Conservation (phyloP, 2,329 filamentous ascomycete genomes). For the Xylariomycetidae sp. region DNA sequence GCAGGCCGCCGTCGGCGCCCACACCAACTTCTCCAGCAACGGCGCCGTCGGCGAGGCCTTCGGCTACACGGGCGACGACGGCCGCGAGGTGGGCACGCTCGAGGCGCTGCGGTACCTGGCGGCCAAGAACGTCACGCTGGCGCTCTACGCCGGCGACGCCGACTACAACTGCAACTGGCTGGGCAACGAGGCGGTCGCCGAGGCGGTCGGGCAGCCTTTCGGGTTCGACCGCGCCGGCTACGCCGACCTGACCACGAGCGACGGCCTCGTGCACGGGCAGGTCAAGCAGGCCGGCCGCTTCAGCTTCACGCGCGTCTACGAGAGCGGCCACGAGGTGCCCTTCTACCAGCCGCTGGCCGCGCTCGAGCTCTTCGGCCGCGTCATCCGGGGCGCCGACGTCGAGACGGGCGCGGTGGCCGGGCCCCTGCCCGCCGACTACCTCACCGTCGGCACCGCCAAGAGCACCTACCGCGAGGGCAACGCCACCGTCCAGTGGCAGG, state of each 20-base stretch:
- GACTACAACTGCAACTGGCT: constrained; percentile 32
- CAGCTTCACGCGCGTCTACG: constrained; percentile 43
- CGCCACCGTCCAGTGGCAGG: constrained; percentile 28
- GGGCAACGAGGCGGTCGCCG: constrained; percentile 20
- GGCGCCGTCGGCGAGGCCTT: constrained; percentile 45
- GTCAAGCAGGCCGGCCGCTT: constrained; percentile 47
- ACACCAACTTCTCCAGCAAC: constrained; percentile 51
- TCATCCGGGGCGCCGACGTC: constrained; percentile 43
- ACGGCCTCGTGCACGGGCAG: constrained; percentile 45
- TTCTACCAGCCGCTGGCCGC: constrained; percentile 50
- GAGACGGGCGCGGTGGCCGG: constrained; percentile 35
- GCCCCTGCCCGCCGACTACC: constrained; percentile 19
- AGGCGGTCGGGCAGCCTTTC: constrained; percentile 32
- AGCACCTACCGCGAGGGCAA: constrained; percentile 43
- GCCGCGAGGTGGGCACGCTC: constrained; percentile 21
- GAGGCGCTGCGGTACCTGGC: constrained; percentile 20
- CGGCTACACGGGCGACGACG: constrained; percentile 50
- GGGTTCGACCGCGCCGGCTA: constrained; percentile 42
- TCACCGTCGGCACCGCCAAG: constrained; percentile 32
- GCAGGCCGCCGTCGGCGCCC: constrained; percentile 55
- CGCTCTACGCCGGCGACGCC: constrained; percentile 27
- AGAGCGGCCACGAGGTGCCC: constrained; percentile 38
- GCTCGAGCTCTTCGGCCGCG: constrained; percentile 45
- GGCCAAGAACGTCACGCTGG: constrained; percentile 17
- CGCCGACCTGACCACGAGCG: constrained; percentile 35